A percentile compares a stretch with the other conserved stretches of the same genome.
Evolutionary conservation across 2,329 filamentous ascomycete genomes (phyloP).

Genomic region (Hymenoscyphus albidus): DNA sequence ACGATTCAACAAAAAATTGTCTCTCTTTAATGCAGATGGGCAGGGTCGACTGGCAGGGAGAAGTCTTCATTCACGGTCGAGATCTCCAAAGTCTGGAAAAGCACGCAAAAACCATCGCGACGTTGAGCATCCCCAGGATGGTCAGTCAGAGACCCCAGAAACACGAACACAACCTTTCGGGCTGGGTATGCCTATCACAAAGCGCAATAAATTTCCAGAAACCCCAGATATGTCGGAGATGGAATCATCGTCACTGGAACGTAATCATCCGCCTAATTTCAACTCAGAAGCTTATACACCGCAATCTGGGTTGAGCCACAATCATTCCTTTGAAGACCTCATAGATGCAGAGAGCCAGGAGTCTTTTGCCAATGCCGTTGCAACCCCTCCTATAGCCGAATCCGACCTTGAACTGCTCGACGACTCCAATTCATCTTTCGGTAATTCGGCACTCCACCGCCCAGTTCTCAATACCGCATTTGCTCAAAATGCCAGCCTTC

Average conservation of each 20-base stretch:
- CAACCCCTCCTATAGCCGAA: slow-evolving; percentile 73
- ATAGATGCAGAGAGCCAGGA: slow-evolving; percentile 41
- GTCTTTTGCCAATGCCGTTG: slow-evolving; percentile 57
- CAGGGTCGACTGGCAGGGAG: slow-evolving; percentile 10
- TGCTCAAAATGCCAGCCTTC: slow-evolving; percentile 84
- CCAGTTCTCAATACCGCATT: slow-evolving; percentile 63
- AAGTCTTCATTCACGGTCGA: slow-evolving; percentile 13
- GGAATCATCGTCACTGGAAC: slow-evolving; percentile 39
- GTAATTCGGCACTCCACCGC: slow-evolving; percentile 45
- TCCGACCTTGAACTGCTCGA: slow-evolving; percentile 61
- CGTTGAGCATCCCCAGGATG: slow-evolving; percentile 4
- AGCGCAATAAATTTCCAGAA: slow-evolving; percentile 40
- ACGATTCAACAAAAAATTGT: slow-evolving; percentile 19
- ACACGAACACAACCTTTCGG: slow-evolving; percentile 20
- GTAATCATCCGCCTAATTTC: slow-evolving; percentile 15
- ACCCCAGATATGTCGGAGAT: slow-evolving; percentile 58
- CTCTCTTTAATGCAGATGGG: slow-evolving; percentile 13
- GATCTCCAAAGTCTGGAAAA: slow-evolving; percentile 23
- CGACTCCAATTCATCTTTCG: slow-evolving; percentile 48
- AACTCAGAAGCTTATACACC: slow-evolving; percentile 44
- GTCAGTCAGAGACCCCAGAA: slow-evolving; percentile 15
- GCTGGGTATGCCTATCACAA: slow-evolving; percentile 24
- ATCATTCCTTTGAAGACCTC: slow-evolving; percentile 30
- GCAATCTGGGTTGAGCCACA: slow-evolving; percentile 44
- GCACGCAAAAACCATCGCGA: slow-evolving; percentile 14